These are phyloP conservation scores for Botrytis paeoniae DNA, from an alignment of 2,329 filamentous ascomycete species.

Conservation along the genomic window DNA sequence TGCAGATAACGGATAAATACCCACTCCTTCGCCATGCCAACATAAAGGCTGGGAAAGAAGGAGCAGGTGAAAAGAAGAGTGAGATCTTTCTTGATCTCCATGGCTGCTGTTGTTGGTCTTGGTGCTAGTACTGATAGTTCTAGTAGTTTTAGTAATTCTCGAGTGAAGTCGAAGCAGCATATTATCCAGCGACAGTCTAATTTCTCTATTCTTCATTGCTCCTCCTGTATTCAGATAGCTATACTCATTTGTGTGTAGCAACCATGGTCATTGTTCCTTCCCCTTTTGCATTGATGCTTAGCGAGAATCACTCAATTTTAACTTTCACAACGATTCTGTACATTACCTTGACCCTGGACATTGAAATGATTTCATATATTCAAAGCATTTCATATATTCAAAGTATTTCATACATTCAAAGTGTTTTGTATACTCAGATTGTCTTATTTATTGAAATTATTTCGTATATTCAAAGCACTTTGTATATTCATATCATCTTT, in stretches of 20 bases:
- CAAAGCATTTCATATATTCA: too few species aligned
- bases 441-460: too few species aligned
- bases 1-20: too few species aligned
- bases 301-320: not conserved
- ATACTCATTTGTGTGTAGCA: not conserved
- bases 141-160: not conserved
- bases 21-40: too few species aligned
- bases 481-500: too few species aligned
- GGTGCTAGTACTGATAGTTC: rapidly evolving
- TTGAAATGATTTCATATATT: not conserved
- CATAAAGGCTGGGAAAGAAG: too few species aligned
- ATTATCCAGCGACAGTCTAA: not conserved
- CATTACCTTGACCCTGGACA: not conserved
- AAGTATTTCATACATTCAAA: not conserved
- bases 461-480: too few species aligned
- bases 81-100: too few species aligned
- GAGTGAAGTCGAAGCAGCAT: not conserved
- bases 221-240: not conserved
- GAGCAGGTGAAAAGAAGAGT: too few species aligned
- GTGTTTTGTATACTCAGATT: too few species aligned
- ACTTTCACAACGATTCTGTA: not conserved
- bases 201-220: not conserved
- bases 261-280: not conserved
- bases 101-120: too few species aligned
- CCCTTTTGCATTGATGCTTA: not conserved